phyloP scores from a whole-genome alignment of 2,329 filamentous ascomycete species.

The Talaromyces sp. region DNA sequence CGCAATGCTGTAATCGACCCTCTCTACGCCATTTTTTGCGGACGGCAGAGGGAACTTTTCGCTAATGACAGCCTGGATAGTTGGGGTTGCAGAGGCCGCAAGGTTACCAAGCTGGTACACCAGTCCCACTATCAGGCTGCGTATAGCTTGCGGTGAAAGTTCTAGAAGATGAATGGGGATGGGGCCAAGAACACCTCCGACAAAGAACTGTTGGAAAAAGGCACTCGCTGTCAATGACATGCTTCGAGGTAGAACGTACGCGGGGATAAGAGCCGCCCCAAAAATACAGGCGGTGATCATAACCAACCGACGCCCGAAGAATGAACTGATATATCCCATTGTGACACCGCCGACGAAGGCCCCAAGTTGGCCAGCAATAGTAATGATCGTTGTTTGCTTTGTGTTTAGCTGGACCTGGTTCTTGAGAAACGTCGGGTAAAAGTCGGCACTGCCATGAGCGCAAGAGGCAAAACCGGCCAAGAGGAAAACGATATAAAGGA shows the following conservation, averaged over 20 bases:
- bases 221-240: constrained; percentile 28
- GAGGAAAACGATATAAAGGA: constrained; percentile 33
- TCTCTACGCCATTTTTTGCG: constrained; percentile 22
- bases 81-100: constrained; percentile 37
- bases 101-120: constrained; percentile 39
- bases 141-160: constrained; percentile 29
- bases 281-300: constrained; percentile 31
- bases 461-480: constrained; percentile 34
- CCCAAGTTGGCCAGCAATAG: constrained; percentile 31
- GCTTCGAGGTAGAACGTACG: constrained; percentile 27
- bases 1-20: constrained; percentile 41
- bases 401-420: constrained; percentile 27
- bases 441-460: constrained; percentile 34
- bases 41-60: constrained; percentile 37
- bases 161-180: constrained; percentile 37
- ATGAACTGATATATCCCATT: constrained; percentile 32
- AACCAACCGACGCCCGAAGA: constrained; percentile 31
- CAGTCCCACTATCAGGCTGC: constrained; percentile 31
- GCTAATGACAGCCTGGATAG: constrained; percentile 40
- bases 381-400: constrained; percentile 29
- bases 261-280: constrained; percentile 31
- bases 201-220: constrained; percentile 37
- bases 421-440: constrained; percentile 39
- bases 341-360: constrained; percentile 29
- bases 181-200: constrained; percentile 34